Evolutionary conservation across 2,329 filamentous ascomycete genomes (phyloP).

Genomic region (Zymoseptoria tritici): DNA sequence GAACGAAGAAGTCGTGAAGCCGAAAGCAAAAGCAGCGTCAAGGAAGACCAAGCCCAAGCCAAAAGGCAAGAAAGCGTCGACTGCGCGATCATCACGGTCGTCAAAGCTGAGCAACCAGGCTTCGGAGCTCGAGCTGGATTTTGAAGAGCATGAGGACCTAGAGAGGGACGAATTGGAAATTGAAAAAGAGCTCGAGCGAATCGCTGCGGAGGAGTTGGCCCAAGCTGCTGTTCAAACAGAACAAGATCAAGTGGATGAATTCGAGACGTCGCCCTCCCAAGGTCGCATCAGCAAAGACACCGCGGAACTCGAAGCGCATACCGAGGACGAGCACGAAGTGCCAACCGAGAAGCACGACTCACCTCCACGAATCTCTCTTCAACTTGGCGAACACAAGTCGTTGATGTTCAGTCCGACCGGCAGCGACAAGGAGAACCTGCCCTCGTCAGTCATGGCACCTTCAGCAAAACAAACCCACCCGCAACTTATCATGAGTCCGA

Average conservation of each 20-base stretch:
- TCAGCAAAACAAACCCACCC: constrained; percentile 27
- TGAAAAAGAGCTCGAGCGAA: constrained; percentile 27
- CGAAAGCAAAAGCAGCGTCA: constrained; percentile 12
- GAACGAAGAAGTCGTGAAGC: constrained; percentile 1
- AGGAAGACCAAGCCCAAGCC: constrained; percentile 25
- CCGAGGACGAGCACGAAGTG: constrained; percentile 8
- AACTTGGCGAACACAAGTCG: constrained; percentile 3
- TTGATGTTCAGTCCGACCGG: constrained; percentile 21
- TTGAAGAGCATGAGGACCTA: constrained; percentile 11
- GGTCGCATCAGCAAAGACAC: constrained; percentile 17
- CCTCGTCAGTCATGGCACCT: constrained; percentile 26
- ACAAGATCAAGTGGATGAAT: constrained; percentile 30
- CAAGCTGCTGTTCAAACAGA: constrained; percentile 18
- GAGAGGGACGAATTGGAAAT: constrained; percentile 25
- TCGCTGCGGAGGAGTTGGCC: constrained; percentile 22
- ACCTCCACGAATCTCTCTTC: constrained; percentile 6
- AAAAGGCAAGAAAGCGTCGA: constrained; percentile 24
- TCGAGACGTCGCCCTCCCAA: constrained; percentile 29
- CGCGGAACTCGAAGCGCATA: constrained; percentile 14
- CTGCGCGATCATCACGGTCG: constrained; percentile 15
- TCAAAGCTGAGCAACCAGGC: constrained; percentile 18
- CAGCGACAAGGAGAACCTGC: constrained; percentile 35
- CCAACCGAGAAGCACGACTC: constrained; percentile 3
- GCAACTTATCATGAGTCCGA: constrained; percentile 19
- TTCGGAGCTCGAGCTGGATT: constrained; percentile 12